phyloP scores from a whole-genome alignment of 441 rosid species.

The Syzygium malaccense region DNA sequence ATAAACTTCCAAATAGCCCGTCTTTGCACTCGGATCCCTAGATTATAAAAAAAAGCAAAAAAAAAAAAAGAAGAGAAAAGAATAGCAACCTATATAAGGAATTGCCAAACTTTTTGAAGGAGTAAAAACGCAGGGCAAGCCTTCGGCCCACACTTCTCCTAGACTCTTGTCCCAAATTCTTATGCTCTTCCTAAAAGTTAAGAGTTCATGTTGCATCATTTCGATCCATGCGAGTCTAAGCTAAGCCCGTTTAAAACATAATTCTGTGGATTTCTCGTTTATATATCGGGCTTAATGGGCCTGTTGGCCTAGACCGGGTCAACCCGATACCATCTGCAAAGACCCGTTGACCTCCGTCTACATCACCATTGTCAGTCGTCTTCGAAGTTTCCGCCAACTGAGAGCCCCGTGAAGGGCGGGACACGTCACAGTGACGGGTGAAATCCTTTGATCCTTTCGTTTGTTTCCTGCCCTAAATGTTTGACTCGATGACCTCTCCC shows the following conservation, averaged over 20 bases:
- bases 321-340: not conserved
- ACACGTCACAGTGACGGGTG: no score
- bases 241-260: not conserved
- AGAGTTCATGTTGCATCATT: not conserved
- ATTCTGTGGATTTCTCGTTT: not conserved
- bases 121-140: not conserved
- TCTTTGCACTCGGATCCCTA: accelerated
- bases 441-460: not conserved
- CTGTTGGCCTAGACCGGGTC: not conserved
- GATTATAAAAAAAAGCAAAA: not conserved
- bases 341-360: not conserved
- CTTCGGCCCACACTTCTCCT: not conserved
- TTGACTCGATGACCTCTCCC: not conserved
- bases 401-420: accelerated
- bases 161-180: not conserved
- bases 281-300: not conserved
- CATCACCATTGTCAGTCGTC: not conserved
- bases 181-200: not conserved
- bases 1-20: accelerated
- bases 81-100: not conserved
- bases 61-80: no score
- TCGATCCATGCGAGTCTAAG: not conserved
- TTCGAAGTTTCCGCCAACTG: not conserved
- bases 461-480: not conserved
- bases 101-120: not conserved